Evolutionary conservation across 176 grass and related monocot species (phyloP), one percentile per base, ranked within the genome.

Genomic region (Oryza australiensis): DNA sequence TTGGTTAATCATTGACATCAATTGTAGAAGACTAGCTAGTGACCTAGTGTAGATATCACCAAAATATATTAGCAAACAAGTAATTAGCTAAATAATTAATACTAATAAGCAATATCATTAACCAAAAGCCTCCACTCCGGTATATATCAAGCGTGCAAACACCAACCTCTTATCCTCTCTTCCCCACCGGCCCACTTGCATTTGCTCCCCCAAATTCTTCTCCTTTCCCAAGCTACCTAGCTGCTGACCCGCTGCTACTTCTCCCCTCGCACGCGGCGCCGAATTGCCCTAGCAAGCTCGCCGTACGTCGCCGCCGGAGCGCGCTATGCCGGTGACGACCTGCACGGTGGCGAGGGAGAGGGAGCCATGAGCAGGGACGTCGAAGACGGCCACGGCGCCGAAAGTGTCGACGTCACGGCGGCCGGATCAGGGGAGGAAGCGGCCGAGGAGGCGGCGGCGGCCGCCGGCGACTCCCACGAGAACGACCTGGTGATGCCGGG

Each of bases 401-500:
- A 34, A 46, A 35, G 34, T 55, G 63, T 22, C 37, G 26, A 20
- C 38, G 5, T 63, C 11, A 11, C 40, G 9, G 81, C 41, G 53
- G 86, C 9, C 43, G 70, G 23, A 41, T 73, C 16, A 49, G 74
- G 60, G 20, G n/a, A 26, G 37, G 67, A 74, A 62, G 72, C 14
- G 53, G 48, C 24, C 63, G 83, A 89, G 63, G 93, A 92, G 71
- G 48, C 27, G 7, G 80, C n/a, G 10, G 57, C 37, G 1, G 88
- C 40, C 14, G 88, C 37, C 4, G 88, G 62, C 4, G 88, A 94
- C 81, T 75, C 59, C 1, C 89, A 92, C 73, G 93, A 92, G 71
- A 86, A 88, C 70, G 85, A 88, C 75, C 66, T 90, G 9, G 84
- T 92, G 45, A 92, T 94, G 93, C 95, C 95, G 11, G 95, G 95